Conservation (phyloP, 2,329 filamentous ascomycete genomes). For the Capronia americana region DNA sequence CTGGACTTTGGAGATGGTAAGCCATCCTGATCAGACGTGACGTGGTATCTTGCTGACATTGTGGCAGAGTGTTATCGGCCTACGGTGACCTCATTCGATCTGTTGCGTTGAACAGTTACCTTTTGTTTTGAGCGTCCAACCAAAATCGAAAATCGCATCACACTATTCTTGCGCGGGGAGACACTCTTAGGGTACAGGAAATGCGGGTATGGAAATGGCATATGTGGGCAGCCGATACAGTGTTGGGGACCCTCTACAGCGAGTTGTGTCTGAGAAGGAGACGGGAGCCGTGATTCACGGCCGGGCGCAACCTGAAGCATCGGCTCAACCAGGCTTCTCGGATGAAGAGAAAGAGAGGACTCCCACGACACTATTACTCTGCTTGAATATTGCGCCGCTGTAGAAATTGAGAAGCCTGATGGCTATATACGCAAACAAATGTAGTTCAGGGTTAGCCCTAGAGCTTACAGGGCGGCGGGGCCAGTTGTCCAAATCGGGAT, state of each 20-base stretch:
- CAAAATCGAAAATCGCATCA: constrained; percentile 11
- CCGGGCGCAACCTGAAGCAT: not conserved
- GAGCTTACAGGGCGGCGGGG: not conserved
- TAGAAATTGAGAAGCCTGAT: not conserved
- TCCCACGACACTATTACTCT: not conserved
- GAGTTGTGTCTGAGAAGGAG: not conserved
- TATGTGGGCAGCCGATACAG: not conserved
- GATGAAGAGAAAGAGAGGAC: not conserved
- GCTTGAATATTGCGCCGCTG: not conserved
- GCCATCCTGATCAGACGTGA: constrained; percentile 37
- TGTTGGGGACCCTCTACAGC: not conserved
- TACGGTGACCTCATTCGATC: constrained; percentile 61
- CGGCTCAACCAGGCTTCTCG: not conserved
- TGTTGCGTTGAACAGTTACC: constrained; percentile 2
- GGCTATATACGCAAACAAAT: not conserved
- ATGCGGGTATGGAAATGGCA: not conserved
- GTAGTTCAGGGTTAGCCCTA: no score
- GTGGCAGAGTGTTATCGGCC: constrained; percentile 77
- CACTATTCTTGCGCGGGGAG: constrained; percentile 1
- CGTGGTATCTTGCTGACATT: constrained; percentile 26
- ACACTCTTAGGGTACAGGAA: not conserved
- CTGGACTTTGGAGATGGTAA: constrained; percentile 95
- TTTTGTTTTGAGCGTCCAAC: constrained; percentile 12
- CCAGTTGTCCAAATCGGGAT: not conserved
- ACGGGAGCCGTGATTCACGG: not conserved